Evolutionary conservation across 345 rosid species (phyloP).

Genomic region (Eucalyptus cloeziana): DNA sequence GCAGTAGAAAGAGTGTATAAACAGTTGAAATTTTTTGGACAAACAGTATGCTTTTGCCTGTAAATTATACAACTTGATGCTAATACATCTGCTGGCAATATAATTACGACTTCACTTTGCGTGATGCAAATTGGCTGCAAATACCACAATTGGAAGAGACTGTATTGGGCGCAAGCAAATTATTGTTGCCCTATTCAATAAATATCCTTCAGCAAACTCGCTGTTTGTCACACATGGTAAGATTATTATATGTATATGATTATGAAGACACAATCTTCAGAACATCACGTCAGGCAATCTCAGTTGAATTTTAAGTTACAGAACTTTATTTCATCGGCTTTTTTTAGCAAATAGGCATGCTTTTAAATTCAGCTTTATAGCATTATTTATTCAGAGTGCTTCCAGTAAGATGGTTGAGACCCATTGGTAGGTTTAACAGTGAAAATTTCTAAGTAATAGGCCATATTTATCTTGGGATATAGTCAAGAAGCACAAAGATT

Average conservation of each 20-base stretch:
- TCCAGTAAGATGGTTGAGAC: not conserved
- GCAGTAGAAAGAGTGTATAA: slow-evolving; percentile 32
- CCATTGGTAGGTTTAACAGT: not conserved
- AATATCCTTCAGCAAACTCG: slow-evolving; percentile 72
- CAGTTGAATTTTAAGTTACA: not conserved
- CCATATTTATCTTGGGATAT: not conserved
- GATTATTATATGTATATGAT: not conserved
- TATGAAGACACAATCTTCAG: not conserved
- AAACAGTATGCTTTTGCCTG: not conserved
- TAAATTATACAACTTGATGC: not conserved
- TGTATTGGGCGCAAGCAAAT: slow-evolving; percentile 19
- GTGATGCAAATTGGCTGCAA: slow-evolving; percentile 8
- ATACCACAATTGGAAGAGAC: slow-evolving; percentile 83
- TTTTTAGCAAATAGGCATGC: not conserved
- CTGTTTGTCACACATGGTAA: slow-evolving; percentile 81
- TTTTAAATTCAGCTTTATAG: not conserved
- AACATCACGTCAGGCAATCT: not conserved
- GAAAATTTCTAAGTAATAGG: not conserved
- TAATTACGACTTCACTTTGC: not conserved
- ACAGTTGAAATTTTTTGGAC: slow-evolving; percentile 27
- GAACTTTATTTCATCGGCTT: not conserved
- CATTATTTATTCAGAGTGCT: not conserved
- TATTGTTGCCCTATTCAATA: slow-evolving; percentile 57
- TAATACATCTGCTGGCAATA: not conserved
- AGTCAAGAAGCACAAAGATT: not conserved